A percentile compares a stretch with the other conserved stretches of the same genome.
These are phyloP conservation scores for Neurospora sp. DNA, from an alignment of 495 filamentous ascomycete genomes.

Conservation along the genomic window DNA sequence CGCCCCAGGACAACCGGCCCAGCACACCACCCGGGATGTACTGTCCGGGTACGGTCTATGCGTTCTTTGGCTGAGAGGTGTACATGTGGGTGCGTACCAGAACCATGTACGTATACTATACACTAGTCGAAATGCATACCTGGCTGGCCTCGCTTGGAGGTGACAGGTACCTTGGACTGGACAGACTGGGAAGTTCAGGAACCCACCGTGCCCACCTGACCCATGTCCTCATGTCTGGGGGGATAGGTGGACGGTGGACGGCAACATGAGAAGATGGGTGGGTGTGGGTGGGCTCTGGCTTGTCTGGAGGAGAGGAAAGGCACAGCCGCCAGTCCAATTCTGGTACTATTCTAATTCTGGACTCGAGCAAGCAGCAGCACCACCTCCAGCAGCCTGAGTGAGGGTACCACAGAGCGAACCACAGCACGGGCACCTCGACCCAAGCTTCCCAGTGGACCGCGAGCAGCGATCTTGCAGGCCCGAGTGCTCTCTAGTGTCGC, in stretches of 20 bases:
- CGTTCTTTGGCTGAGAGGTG: not conserved
- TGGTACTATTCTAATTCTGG: slow-evolving; percentile 16
- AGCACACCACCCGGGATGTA: slow-evolving; percentile 9
- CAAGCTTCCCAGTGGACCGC: not conserved
- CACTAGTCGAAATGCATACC: slow-evolving; percentile 12
- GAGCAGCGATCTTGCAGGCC: not conserved
- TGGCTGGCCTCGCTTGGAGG: slow-evolving; percentile 31
- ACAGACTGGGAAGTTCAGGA: slow-evolving; percentile 14
- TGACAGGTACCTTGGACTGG: slow-evolving; percentile 27
- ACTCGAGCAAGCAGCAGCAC: slow-evolving; percentile 3
- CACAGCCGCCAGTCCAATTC: slow-evolving; percentile 26
- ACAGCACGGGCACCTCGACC: not conserved
- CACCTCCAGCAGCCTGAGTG: not conserved
- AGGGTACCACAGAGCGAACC: not conserved
- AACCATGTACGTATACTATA: slow-evolving; percentile 10
- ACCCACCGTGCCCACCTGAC: slow-evolving; percentile 13
- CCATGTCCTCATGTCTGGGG: slow-evolving; percentile 39
- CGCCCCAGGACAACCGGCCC: slow-evolving; percentile 3
- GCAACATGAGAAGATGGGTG: slow-evolving; percentile 36
- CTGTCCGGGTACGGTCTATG: not conserved
- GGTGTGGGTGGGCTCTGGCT: slow-evolving; percentile 16
- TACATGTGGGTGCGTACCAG: not conserved
- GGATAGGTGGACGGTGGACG: slow-evolving; percentile 21
- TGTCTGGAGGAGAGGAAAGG: slow-evolving; percentile 14
- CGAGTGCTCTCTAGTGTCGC: not conserved